Evolutionary conservation across 805 yeast species (phyloP).

Genomic region (Yamadazyma kitorensis): DNA sequence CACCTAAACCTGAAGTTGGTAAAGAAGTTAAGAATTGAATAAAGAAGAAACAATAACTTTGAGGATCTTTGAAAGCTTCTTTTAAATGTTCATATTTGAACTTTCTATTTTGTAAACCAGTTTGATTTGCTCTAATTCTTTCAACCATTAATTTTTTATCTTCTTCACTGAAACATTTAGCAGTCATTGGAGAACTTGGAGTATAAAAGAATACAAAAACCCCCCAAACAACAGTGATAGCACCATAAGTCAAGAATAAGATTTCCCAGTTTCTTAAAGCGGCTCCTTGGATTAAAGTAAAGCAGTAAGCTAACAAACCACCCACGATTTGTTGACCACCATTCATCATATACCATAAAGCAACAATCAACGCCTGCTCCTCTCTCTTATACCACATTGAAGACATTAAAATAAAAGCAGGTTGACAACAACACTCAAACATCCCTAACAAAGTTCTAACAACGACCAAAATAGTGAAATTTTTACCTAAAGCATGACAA

Average conservation of each 20-base stretch:
- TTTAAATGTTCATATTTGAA: constrained; percentile 43
- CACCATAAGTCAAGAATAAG: constrained; percentile 56
- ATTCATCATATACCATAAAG: constrained; percentile 55
- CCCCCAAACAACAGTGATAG: constrained; percentile 51
- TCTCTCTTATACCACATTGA: constrained; percentile 60
- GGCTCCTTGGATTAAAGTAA: constrained; percentile 43
- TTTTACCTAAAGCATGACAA: constrained; percentile 49
- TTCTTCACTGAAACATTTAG: constrained; percentile 35
- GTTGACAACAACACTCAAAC: constrained; percentile 55
- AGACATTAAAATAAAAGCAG: constrained; percentile 54
- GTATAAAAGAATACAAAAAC: constrained; percentile 37
- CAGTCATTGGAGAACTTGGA: constrained; percentile 47
- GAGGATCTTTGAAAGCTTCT: constrained; percentile 47
- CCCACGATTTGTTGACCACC: constrained; percentile 55
- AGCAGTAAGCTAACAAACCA: constrained; percentile 44
- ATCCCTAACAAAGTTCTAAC: constrained; percentile 51
- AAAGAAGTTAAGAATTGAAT: constrained; percentile 46
- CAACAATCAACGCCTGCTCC: constrained; percentile 51
- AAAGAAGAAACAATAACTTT: constrained; percentile 47
- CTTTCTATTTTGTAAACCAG: constrained; percentile 49
- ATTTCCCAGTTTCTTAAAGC: constrained; percentile 58
- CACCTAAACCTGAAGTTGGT: constrained; percentile 50
- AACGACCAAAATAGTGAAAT: constrained; percentile 51
- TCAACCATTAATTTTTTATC: constrained; percentile 45
- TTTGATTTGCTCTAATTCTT: constrained; percentile 46